Evolutionary conservation across 306 rosid genomes (phyloP).

Genomic region (Cicer cuneatum): DNA sequence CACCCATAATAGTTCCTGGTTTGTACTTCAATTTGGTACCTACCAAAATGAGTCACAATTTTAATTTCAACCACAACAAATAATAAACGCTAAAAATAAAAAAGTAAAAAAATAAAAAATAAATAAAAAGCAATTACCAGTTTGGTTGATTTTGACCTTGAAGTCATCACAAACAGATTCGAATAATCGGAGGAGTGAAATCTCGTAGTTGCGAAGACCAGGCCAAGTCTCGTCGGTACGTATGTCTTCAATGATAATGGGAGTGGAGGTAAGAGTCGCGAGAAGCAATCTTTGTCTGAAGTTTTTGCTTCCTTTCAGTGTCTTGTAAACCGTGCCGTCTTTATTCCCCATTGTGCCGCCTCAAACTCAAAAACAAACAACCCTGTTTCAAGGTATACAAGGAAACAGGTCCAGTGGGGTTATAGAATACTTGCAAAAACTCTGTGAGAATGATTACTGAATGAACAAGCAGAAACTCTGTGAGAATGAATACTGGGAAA

Average conservation of each 20-base stretch:
- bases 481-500: too few species aligned
- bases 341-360: conserved; percentile 53
- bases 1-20: conserved; percentile 87
- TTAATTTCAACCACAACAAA: not conserved
- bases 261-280: conserved; percentile 68
- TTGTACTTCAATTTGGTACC: conserved; percentile 83
- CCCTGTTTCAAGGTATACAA: too few species aligned
- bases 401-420: too few species aligned
- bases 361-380: too few species aligned
- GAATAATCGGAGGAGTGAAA: conserved; percentile 77
- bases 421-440: too few species aligned
- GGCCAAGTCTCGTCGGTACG: conserved; percentile 67
- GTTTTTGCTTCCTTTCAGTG: conserved; percentile 68
- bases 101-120: too few species aligned
- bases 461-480: too few species aligned
- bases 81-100: not conserved
- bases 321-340: conserved; percentile 50
- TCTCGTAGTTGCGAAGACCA: conserved; percentile 75
- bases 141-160: conserved; percentile 71
- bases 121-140: conserved; percentile 50
- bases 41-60: conserved; percentile 12
- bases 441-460: too few species aligned
- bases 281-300: conserved; percentile 73
- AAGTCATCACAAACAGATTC: conserved; percentile 74
- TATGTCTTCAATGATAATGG: conserved; percentile 71